phyloP scores from a whole-genome alignment of 352 stramenopile genomes.

The Achlya hypogyna region DNA sequence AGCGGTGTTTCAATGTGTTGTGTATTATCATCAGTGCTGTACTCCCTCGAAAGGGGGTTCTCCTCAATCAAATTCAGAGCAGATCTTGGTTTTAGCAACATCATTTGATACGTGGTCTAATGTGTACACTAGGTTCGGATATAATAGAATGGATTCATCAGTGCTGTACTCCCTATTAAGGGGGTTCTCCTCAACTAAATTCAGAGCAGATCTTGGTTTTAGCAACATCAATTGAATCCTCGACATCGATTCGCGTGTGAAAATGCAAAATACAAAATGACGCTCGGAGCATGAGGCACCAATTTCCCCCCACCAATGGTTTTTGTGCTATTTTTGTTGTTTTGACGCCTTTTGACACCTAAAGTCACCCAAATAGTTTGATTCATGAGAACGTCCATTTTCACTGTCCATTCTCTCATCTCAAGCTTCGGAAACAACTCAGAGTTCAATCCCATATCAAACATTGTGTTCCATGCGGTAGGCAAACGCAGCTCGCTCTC shows the following conservation, averaged over 20 bases:
- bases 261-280: too few relatives aligned
- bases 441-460: too few relatives aligned
- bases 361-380: too few relatives aligned
- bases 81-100: constrained; percentile 23
- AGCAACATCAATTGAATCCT: constrained; percentile 16
- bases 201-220: constrained; percentile 24
- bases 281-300: too few relatives aligned
- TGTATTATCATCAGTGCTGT: constrained; percentile 20
- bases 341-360: too few relatives aligned
- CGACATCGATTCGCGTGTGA: not conserved
- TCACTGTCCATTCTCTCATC: too few relatives aligned
- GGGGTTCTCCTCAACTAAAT: constrained; percentile 22
- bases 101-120: constrained; percentile 5
- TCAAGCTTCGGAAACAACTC: too few relatives aligned
- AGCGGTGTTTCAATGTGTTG: not conserved
- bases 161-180: constrained; percentile 18
- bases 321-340: too few relatives aligned
- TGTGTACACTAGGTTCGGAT: not conserved
- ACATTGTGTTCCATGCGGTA: too few relatives aligned
- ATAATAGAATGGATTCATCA: constrained; percentile 7
- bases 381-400: too few relatives aligned
- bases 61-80: constrained; percentile 22
- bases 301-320: too few relatives aligned
- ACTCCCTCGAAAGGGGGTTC: constrained; percentile 20
- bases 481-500: too few relatives aligned